Evolutionary conservation across 2,329 filamentous ascomycete genomes (phyloP).

Genomic region (Chlorencoelia australis): DNA sequence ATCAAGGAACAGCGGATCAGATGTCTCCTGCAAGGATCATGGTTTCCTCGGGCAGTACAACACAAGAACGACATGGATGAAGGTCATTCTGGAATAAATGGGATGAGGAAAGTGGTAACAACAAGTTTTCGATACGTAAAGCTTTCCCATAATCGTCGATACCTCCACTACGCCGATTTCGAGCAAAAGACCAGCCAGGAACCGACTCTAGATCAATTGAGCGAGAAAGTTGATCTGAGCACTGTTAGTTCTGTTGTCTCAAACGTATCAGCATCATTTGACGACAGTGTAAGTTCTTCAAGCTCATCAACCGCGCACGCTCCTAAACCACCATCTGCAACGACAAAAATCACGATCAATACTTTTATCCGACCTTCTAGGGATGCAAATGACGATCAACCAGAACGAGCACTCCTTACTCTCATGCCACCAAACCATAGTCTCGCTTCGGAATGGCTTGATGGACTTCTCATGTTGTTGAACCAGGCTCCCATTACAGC

Average conservation of each 20-base stretch:
- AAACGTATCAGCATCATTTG: slow-evolving; percentile 52
- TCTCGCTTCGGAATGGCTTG: slow-evolving; percentile 90
- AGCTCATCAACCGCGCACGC: slow-evolving; percentile 32
- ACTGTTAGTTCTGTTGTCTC: slow-evolving; percentile 89
- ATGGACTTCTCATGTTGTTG: slow-evolving; percentile 87
- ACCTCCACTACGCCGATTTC: slow-evolving; percentile 85
- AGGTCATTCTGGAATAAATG: slow-evolving; percentile 16
- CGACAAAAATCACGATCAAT: slow-evolving; percentile 87
- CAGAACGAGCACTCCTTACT: slow-evolving; percentile 70
- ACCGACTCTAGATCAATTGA: slow-evolving; percentile 62
- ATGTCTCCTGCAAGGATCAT: slow-evolving; percentile 78
- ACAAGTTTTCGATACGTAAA: slow-evolving; percentile 67
- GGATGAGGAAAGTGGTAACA: slow-evolving; percentile 9
- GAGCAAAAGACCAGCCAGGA: slow-evolving; percentile 50
- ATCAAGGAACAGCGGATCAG: slow-evolving; percentile 94
- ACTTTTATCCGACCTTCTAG: slow-evolving; percentile 41
- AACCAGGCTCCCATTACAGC: slow-evolving; percentile 95
- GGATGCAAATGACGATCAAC: slow-evolving; percentile 30
- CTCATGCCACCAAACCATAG: slow-evolving; percentile 72
- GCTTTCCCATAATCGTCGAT: slow-evolving; percentile 83
- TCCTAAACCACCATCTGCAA: slow-evolving; percentile 27
- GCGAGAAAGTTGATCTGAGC: slow-evolving; percentile 76
- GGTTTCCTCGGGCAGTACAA: slow-evolving; percentile 53
- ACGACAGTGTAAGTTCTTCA: slow-evolving; percentile 37
- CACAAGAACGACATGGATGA: slow-evolving; percentile 35